A percentile compares a stretch with the other conserved stretches of the same genome.
These are phyloP conservation scores for Centella asiatica DNA, from an alignment of 129 eudicot genomes.

Conservation along the genomic window DNA sequence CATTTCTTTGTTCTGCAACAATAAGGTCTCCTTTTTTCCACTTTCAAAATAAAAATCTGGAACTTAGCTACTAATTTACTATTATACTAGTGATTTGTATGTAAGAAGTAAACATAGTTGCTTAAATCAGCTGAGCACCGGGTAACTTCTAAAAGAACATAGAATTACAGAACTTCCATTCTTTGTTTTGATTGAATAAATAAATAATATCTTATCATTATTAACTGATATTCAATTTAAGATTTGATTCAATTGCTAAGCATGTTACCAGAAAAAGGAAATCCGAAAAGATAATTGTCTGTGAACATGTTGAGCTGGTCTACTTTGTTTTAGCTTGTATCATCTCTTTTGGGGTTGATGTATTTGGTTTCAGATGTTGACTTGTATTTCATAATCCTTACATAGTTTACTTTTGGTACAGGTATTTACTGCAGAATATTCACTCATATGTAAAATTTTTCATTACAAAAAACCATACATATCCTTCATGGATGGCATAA, in stretches of 20 bases:
- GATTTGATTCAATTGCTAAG: not conserved
- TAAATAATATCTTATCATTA: not conserved
- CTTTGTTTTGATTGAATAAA: not conserved
- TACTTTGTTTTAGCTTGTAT: no score
- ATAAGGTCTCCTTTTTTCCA: not conserved
- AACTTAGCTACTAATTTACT: not conserved
- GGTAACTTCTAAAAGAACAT: not conserved
- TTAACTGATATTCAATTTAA: not conserved
- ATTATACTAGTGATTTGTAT: not conserved
- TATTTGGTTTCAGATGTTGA: not conserved
- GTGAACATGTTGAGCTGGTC: no score
- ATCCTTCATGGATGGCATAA: slow-evolving; percentile 92
- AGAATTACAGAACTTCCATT: not conserved
- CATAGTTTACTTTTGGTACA: slow-evolving; percentile 20
- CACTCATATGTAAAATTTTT: slow-evolving; percentile 77
- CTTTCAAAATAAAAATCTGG: not conserved
- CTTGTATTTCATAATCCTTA: not conserved
- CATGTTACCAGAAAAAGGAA: no score
- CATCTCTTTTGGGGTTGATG: no score
- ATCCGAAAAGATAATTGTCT: no score
- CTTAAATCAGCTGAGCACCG: not conserved
- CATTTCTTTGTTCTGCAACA: no score
- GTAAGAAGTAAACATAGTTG: not conserved
- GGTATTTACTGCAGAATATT: slow-evolving; percentile 90
- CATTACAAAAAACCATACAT: slow-evolving; percentile 85